Evolutionary conservation across 1,284 basidiomycete species (phyloP).

Genomic region (Moesziomyces sp.): DNA sequence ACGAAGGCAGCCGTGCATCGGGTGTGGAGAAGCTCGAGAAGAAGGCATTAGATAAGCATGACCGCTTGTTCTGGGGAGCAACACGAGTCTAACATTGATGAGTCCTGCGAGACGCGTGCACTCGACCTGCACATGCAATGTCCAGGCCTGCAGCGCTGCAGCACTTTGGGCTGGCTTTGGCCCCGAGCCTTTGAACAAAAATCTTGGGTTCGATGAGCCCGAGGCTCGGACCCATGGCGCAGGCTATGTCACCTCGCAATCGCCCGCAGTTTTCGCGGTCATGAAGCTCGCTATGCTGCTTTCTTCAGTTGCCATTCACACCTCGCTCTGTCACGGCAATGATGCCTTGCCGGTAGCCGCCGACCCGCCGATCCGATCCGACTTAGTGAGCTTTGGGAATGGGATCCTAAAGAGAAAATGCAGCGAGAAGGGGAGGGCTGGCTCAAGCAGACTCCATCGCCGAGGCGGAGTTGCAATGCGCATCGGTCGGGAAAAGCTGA

Average conservation of each 20-base stretch:
- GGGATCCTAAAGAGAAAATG: too few species aligned
- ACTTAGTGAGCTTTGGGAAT: too few species aligned
- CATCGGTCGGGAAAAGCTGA: not conserved
- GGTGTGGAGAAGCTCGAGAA: not conserved
- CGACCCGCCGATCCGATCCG: not conserved
- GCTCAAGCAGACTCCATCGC: conserved; percentile 39
- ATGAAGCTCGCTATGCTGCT: not conserved
- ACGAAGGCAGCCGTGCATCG: not conserved
- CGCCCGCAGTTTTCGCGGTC: not conserved
- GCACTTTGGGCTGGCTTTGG: too few species aligned
- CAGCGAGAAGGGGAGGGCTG: not conserved
- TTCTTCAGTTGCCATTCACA: not conserved
- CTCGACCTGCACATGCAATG: too few species aligned
- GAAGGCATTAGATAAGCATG: not conserved
- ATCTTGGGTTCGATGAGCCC: too few species aligned
- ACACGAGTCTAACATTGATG: too few species aligned
- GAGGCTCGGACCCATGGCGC: not conserved
- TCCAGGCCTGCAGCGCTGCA: too few species aligned
- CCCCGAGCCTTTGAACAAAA: too few species aligned
- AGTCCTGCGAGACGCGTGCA: too few species aligned
- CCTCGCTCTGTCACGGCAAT: not conserved
- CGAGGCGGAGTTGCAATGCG: conserved; percentile 31
- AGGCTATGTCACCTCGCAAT: not conserved
- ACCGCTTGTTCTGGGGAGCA: not conserved
- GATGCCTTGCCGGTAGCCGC: not conserved